Conservation (phyloP, 192 early-diverging fungal genomes). For the Paraglomus brasilianum region DNA sequence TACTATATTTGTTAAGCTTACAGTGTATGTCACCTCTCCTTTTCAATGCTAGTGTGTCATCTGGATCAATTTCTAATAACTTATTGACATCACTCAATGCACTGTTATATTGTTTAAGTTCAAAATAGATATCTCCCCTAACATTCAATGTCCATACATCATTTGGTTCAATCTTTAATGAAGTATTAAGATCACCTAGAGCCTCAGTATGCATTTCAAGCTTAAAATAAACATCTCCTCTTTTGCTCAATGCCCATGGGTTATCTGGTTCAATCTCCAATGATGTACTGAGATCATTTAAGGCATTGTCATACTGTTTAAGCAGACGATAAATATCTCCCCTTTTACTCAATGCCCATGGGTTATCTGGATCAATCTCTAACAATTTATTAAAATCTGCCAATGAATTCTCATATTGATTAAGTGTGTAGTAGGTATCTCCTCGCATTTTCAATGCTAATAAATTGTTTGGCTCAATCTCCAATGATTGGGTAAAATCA, state of each 20-base stretch:
- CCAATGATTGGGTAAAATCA: constrained; percentile 16
- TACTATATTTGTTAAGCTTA: background rate
- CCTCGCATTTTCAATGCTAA: background rate
- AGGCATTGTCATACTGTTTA: background rate
- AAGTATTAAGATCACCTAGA: background rate
- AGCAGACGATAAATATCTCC: background rate
- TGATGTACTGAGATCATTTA: background rate
- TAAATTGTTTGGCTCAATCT: background rate
- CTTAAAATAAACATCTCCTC: background rate
- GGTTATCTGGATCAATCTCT: background rate
- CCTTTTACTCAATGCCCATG: constrained; percentile 1
- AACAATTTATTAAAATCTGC: constrained; percentile 2
- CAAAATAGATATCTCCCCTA: constrained; percentile 2
- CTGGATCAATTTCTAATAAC: background rate
- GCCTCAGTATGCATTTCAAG: background rate
- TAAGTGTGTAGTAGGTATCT: background rate
- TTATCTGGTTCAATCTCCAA: constrained; percentile 8
- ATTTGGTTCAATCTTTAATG: background rate
- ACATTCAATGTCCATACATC: background rate
- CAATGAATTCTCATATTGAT: background rate
- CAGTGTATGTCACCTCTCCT: constrained; percentile 11
- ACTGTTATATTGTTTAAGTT: background rate
- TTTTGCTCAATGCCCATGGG: background rate
- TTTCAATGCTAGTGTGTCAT: background rate
- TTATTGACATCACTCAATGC: constrained; percentile 2